Evolutionary conservation across 164 flowering plant species (phyloP), one percentile per base, ranked within the genome.

Genomic region (Piper betle): DNA sequence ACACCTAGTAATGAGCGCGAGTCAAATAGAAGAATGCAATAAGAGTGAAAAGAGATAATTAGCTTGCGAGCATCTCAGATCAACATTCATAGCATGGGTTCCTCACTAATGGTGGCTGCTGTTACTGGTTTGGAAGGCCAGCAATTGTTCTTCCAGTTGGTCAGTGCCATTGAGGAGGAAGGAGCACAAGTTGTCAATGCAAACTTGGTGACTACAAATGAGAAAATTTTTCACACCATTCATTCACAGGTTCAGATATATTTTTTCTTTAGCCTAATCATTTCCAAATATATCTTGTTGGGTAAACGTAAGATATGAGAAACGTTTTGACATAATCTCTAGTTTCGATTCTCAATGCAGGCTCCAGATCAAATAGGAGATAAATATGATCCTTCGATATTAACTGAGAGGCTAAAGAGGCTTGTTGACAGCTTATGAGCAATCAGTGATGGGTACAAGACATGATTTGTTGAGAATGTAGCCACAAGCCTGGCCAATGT

Each of bases 151-250:
- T 66, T 60, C 25, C 75, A 79, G 52, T 65, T 69, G 11, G 70
- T 88, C 25, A 81, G 82, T 0, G 40, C 80, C 46, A 72, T 83
- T 37, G 79, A 80, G 5, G 88, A 82, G 58, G 88, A 80, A 77
- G 84, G 86, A 58, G 82, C 75, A 61, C 84, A 85, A 18, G 69
- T 85, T 59, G 68, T 80, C 9, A 79, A 73, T 69, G 89, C 92
- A 52, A 74, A 74, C 48, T 81, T 74, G 57, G 69, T 78, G 10
- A 70, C 71, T 41, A 61, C 69, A 5, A 75, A 70, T 5, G 72
- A 74, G 17, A 72, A 67, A 16, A 69, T 79, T 37, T 74, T 82
- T 70, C 89, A 88, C 69, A 73, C 82, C 5, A 75, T 88, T 60
- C 87, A 82, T 64, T 69, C 79, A 1, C 57, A 80, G 86, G 96